Conservation (phyloP, 2,329 filamentous ascomycete species). For the Verticillium nonalfalfae region DNA sequence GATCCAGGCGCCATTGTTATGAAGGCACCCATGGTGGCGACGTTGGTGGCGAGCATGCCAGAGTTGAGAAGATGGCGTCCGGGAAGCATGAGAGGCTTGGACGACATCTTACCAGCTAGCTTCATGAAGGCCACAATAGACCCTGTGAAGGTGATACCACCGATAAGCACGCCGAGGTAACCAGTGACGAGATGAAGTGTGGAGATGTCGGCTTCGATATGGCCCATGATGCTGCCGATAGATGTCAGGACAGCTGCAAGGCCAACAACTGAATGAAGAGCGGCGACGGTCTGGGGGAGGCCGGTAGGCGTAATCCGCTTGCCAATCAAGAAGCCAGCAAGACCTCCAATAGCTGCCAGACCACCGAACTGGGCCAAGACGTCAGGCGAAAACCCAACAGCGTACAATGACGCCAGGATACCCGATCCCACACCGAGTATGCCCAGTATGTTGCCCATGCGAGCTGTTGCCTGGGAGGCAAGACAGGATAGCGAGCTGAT, state of each 20-base stretch:
- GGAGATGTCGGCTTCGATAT: slow-evolving; percentile 51
- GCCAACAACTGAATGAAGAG: slow-evolving; percentile 84
- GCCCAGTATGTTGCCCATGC: slow-evolving; percentile 79
- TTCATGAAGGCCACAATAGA: slow-evolving; percentile 88
- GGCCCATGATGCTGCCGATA: slow-evolving; percentile 71
- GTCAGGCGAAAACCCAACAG: slow-evolving; percentile 73
- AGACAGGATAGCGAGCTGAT: slow-evolving; percentile 79
- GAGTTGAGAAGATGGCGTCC: slow-evolving; percentile 73
- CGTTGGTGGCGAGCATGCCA: slow-evolving; percentile 66
- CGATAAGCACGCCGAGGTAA: slow-evolving; percentile 81
- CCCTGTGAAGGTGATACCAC: slow-evolving; percentile 84
- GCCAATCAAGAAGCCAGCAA: slow-evolving; percentile 65
- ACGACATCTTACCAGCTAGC: slow-evolving; percentile 76
- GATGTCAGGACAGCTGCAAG: slow-evolving; percentile 83
- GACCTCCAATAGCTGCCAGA: slow-evolving; percentile 64
- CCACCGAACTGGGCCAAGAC: slow-evolving; percentile 74
- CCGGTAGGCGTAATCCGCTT: slow-evolving; percentile 83
- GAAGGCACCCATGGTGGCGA: slow-evolving; percentile 79
- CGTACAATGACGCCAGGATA: slow-evolving; percentile 74
- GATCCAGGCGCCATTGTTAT: slow-evolving; percentile 74
- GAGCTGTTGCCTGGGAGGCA: slow-evolving; percentile 74
- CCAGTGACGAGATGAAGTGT: slow-evolving; percentile 80
- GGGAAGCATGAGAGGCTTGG: slow-evolving; percentile 64
- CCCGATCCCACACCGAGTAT: slow-evolving; percentile 81
- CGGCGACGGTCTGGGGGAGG: slow-evolving; percentile 83